Base-by-base conservation (phyloP, 2,329 filamentous ascomycete genomes). In the Sphaerulina vaccinii region DNA sequence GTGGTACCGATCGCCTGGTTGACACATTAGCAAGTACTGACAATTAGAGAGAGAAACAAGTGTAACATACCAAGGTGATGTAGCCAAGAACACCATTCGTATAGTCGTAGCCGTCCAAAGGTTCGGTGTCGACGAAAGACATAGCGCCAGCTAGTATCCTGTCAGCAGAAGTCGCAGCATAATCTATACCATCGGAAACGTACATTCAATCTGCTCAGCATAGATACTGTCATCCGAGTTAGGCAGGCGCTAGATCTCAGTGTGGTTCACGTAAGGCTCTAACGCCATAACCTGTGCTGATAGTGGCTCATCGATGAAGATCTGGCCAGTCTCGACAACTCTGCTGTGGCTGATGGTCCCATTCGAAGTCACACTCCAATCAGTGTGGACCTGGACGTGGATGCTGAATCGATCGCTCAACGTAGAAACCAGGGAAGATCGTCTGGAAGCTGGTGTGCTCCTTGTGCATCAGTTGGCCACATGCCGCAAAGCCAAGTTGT, bases 391-490 rank as follows among this genome's bases (percentile, higher is more conserved):
- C 33, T 56, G 54, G 11, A 43, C 45, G 41, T 56, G 54, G 40
- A 52, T 56, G 29, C n/a, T 56, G 54, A 46, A 55, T 46, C 16
- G 23, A 35, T 21, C 53, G 43, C 4, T 55, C 43, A 9, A 55
- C 36, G 35, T 55, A 55, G 45, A 55, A 55, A 10, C 53, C 49
- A 11, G 53, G 53, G 8, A 55, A 42, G 40, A 55, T 52, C 6
- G 43, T 39, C 8, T 43, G 32, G 44, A 55, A 55, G 27, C 33
- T 24, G 8, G 39, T 50, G 11, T n/a, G 40, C 53, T 18, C 53
- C 49, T 19, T 49, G 22, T 10, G 22, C 35, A 46, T 55, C 45
- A 11, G 49, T 55, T 10, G 53, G 53, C 49, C 44, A 55, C 53
- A 55, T 55, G 10, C 44, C 49, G 16, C 53, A 38, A 5, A 49